Evolutionary conservation across 192 early-diverging fungal genomes (phyloP).

Genomic region (Rhizophlyctis rosea): DNA sequence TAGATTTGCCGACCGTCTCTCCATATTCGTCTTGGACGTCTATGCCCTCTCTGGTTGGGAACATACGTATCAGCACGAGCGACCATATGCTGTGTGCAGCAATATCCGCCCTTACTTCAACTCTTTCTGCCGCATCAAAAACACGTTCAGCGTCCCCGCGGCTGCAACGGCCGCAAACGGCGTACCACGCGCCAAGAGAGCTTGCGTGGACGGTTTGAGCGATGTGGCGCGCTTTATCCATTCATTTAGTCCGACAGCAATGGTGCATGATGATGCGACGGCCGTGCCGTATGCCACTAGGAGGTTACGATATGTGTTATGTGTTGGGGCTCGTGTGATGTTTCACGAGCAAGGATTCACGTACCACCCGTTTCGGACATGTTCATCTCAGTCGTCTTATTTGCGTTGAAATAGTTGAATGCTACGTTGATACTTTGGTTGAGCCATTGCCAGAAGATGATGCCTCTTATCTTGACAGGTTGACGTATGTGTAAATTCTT

Average conservation of each 20-base stretch:
- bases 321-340: background rate
- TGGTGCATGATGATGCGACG: conserved; percentile 70
- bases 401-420: conserved; percentile 80
- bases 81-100: background rate
- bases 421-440: conserved; percentile 84
- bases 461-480: conserved; percentile 31
- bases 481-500: too few relatives aligned
- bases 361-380: conserved; percentile 68
- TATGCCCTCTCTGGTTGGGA: conserved; percentile 68
- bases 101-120: conserved; percentile 39
- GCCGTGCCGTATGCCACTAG: conserved; percentile 71
- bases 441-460: conserved; percentile 76
- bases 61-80: background rate
- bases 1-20: conserved; percentile 62
- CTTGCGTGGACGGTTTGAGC: conserved; percentile 28
- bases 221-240: conserved; percentile 48
- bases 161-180: conserved; percentile 77
- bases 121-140: conserved; percentile 82
- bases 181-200: conserved; percentile 41
- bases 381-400: conserved; percentile 76
- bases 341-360: conserved; percentile 3
- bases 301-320: background rate
- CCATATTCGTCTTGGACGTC: conserved; percentile 66
- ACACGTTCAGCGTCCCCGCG: conserved; percentile 79
- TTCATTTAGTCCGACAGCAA: conserved; percentile 71